Percentiles rank a stretch among this genome's conserved stretches.
These are phyloP conservation scores for Flueggea neowawraea DNA, from an alignment of 441 rosid species.

Conservation along the genomic window DNA sequence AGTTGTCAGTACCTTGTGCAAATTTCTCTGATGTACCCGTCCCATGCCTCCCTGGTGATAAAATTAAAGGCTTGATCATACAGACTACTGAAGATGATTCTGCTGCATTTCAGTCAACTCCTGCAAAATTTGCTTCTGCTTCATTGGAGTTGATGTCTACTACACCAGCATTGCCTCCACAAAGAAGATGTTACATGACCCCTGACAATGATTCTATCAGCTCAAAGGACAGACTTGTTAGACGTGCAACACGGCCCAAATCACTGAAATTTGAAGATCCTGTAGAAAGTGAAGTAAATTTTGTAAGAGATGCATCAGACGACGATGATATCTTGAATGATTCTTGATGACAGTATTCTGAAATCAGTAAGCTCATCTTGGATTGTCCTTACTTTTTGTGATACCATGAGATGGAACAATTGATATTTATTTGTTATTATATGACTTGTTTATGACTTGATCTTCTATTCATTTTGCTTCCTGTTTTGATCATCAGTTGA, in stretches of 20 bases:
- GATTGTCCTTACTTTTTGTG: too few species aligned
- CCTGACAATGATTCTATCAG: constrained; percentile 41
- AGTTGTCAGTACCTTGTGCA: not conserved
- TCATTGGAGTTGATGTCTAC: constrained; percentile 36
- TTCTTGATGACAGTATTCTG: constrained; percentile 57
- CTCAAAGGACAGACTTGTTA: constrained; percentile 44
- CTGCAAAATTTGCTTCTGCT: constrained; percentile 9
- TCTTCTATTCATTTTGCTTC: too few species aligned
- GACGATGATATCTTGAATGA: constrained; percentile 48
- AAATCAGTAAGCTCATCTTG: constrained; percentile 69
- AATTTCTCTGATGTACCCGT: constrained; percentile 17
- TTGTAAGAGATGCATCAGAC: constrained; percentile 15
- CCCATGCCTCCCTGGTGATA: constrained; percentile 31
- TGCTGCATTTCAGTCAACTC: not conserved
- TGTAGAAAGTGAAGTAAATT: too few species aligned
- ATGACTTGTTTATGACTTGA: too few species aligned
- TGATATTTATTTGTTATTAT: not conserved
- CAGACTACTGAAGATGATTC: constrained; percentile 22
- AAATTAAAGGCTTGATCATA: constrained; percentile 29
- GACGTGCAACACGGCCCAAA: constrained; percentile 57
- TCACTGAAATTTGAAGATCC: constrained; percentile 63
- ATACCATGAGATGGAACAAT: too few species aligned
- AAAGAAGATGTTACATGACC: constrained; percentile 53
- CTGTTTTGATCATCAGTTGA: too few species aligned
- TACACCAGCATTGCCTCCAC: constrained; percentile 35